Evolutionary conservation across 768 basidiomycete species (phyloP).

Genomic region (Ramaria sp.): DNA sequence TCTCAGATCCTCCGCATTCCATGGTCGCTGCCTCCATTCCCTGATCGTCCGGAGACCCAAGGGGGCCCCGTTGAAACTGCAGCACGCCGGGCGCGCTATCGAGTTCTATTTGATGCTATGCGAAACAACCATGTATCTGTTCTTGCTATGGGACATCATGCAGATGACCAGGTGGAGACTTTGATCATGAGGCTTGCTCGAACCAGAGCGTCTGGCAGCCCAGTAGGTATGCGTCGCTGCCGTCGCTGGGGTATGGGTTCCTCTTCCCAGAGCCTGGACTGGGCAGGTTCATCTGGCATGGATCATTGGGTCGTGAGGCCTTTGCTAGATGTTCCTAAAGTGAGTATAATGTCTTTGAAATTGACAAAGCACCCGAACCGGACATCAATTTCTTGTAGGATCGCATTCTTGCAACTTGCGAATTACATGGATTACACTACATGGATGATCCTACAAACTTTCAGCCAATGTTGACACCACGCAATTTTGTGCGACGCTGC

Average conservation of each 20-base stretch:
- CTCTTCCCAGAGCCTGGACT: conserved; percentile 22
- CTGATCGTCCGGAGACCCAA: conserved; percentile 30
- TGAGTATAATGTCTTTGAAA: conserved; percentile 17
- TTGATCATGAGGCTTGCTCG: conserved; percentile 37
- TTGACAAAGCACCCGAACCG: background rate
- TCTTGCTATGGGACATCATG: conserved; percentile 66
- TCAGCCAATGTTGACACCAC: conserved; percentile 57
- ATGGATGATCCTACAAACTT: conserved; percentile 63
- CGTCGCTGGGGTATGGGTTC: conserved; percentile 77
- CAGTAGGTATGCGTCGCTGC: conserved; percentile 54
- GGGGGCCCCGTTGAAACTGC: conserved; percentile 40
- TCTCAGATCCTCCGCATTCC: conserved; percentile 39
- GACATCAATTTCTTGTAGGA: conserved; percentile 36
- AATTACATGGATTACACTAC: conserved; percentile 48
- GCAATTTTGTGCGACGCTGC: conserved; percentile 60
- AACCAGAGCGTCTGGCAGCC: conserved; percentile 26
- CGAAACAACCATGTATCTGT: conserved; percentile 22
- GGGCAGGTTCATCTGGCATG: conserved; percentile 48
- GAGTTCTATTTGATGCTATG: conserved; percentile 40
- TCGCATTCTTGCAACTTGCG: conserved; percentile 71
- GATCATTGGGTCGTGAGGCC: conserved; percentile 62
- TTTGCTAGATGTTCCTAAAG: conserved; percentile 59
- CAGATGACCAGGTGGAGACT: conserved; percentile 80
- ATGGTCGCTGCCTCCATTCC: conserved; percentile 49
- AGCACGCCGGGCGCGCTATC: conserved; percentile 52